phyloP scores from a whole-genome alignment of 352 stramenopile species.

The Phytophthora citrophthora region DNA sequence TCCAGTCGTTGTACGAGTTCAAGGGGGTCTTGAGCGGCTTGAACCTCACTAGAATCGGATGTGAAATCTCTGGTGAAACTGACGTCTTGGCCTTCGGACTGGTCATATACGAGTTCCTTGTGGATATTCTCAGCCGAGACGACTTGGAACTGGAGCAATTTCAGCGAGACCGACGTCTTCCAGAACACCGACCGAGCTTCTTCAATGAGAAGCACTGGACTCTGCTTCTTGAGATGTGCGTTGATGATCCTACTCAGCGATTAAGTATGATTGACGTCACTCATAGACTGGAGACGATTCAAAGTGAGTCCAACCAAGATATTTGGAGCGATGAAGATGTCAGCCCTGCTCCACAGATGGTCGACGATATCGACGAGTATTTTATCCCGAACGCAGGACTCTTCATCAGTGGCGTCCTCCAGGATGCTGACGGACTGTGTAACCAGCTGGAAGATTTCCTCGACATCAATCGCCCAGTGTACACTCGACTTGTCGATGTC shows the following conservation, averaged over 20 bases:
- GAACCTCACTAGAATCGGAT: conserved; percentile 1
- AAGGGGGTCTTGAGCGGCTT: conserved; percentile 11
- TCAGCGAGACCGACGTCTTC: not conserved
- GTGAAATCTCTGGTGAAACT: not conserved
- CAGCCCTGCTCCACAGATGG: not conserved
- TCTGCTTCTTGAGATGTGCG: conserved; percentile 8
- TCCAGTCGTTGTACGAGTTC: conserved; percentile 2
- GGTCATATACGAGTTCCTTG: conserved; percentile 4
- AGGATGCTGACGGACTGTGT: not conserved
- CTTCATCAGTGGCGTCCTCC: not conserved
- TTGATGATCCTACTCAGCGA: not conserved
- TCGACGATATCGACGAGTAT: not conserved
- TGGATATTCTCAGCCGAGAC: not conserved
- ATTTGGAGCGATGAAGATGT: conserved; percentile 7
- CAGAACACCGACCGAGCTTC: not conserved
- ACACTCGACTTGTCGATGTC: not conserved
- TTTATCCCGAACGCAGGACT: not conserved
- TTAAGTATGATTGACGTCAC: conserved; percentile 8
- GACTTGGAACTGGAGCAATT: conserved; percentile 3
- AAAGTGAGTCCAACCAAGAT: not conserved
- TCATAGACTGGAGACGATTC: not conserved
- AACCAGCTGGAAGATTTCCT: not conserved
- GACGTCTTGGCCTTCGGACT: conserved; percentile 6
- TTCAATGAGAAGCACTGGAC: conserved; percentile 1
- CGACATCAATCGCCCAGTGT: conserved; percentile 1